These are phyloP conservation scores for Prunus mongolica DNA, from an alignment of 306 rosid species.

Conservation along the genomic window DNA sequence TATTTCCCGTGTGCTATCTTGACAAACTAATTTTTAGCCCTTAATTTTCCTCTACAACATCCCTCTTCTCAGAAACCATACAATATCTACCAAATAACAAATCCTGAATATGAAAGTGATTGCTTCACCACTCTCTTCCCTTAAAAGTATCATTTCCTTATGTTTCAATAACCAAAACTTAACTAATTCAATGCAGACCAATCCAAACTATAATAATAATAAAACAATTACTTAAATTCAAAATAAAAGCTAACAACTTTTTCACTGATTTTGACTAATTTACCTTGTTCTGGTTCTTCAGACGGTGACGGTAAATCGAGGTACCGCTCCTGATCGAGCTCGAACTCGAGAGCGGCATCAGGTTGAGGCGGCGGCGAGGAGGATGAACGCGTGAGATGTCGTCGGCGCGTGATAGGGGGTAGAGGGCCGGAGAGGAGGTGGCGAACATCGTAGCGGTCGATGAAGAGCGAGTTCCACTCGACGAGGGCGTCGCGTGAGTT, in stretches of 20 bases:
- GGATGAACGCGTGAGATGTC: conserved; percentile 11
- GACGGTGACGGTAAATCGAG: conserved; percentile 65
- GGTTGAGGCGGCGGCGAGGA: conserved; percentile 14
- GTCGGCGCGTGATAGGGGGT: conserved; percentile 68
- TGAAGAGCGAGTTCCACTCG: conserved; percentile 81
- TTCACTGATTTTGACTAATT: not conserved
- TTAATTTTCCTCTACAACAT: not conserved
- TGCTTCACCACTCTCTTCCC: not conserved
- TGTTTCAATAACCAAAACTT: not conserved
- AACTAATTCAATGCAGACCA: not conserved
- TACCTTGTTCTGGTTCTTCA: conserved; percentile 55
- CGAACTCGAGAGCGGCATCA: conserved; percentile 40
- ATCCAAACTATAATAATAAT: not conserved
- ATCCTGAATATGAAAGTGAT: not conserved
- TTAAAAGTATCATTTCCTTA: not conserved
- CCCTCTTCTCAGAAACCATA: not conserved
- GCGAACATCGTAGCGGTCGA: conserved; percentile 90
- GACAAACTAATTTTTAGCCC: not conserved
- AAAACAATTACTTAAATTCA: not conserved
- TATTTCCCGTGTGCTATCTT: not conserved
- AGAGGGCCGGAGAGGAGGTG: conserved; percentile 68
- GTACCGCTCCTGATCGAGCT: conserved; percentile 64
- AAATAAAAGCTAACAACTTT: not conserved
- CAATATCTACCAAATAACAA: not conserved
- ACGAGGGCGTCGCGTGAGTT: conserved; percentile 74